Base-by-base conservation (phyloP, 2,329 filamentous ascomycete genomes). In the Neopestalotiopsis sp. region DNA sequence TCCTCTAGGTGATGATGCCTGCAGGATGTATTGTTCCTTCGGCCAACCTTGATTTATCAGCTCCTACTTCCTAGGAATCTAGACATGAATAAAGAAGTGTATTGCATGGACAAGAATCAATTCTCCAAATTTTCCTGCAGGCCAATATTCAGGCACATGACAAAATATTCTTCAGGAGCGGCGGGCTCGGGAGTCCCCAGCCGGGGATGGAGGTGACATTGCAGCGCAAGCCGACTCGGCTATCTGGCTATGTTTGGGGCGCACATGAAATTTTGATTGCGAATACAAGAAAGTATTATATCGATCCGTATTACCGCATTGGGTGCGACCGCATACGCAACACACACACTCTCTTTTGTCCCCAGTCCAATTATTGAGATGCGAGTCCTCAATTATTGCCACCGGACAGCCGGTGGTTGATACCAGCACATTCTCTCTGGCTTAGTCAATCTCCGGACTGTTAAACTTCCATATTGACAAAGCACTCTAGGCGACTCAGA, bases 191-290 rank as follows among this genome's bases (percentile, higher is more conserved):
- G 38, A 30, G 61, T 30, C 20, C 24, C 34, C 34, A 28, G 13
- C 61, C 20, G 61, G 57, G 38, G 10, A 49, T 9, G 40, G 61
- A 64, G 42, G 61, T 64, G 45, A 32, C 63, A 66, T 66, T 66
- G 63, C 63, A 66, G 63, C 30, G 13, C 28, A 20, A 10, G 45
- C 45, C 32, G 30, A 42, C 45, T 66, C 63, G 63, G 63, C 63
- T 66, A 66, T 66, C 63, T 65, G 40, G 62, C 62, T 65, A 63
- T 63, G 42, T 65, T 49, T 65, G 42, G 63, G 45, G 63, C 34
- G 14, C 32, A 65, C 45, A 65, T 65, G n/a, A 57, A 65, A n/a
- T 52, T 64, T 45, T 56, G 49, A 56, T 66, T 58, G 63, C 63
- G 63, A 66, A 66, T 58, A 52, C 45, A 52, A 24, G 24, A 38